These are phyloP conservation scores for Dendrobium huoshanense DNA, from an alignment of 106 monocot species.

Conservation along the genomic window DNA sequence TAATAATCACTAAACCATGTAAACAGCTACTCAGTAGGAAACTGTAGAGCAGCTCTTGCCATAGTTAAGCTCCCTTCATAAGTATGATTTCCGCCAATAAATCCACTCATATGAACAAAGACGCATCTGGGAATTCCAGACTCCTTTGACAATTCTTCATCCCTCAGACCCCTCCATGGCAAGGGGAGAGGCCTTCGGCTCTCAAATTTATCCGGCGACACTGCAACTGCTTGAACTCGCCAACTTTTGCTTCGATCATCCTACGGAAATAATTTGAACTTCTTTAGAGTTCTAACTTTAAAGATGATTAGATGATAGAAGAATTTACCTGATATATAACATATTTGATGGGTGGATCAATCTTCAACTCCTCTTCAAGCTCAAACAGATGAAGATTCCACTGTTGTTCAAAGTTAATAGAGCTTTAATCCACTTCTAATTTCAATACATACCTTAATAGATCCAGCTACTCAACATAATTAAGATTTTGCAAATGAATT, in stretches of 20 bases:
- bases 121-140: constrained; percentile 78
- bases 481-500: not conserved
- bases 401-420: constrained; percentile 19
- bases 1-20: not conserved
- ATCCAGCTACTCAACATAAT: not conserved
- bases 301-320: not conserved
- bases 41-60: constrained; percentile 65
- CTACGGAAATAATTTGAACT: constrained; percentile 17
- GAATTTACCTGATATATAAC: constrained; percentile 49
- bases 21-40: constrained; percentile 4
- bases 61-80: constrained; percentile 80
- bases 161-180: constrained; percentile 87
- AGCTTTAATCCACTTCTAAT: not conserved
- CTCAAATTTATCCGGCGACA: constrained; percentile 79
- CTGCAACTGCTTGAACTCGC: constrained; percentile 86
- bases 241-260: constrained; percentile 86
- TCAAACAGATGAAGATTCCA: constrained; percentile 81
- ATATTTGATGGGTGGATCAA: constrained; percentile 50
- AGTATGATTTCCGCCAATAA: constrained; percentile 87
- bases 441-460: not conserved
- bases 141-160: constrained; percentile 70
- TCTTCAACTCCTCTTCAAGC: constrained; percentile 63
- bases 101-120: constrained; percentile 97
- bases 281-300: not conserved
- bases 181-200: constrained; percentile 75